Base-by-base conservation (phyloP, 2,329 filamentous ascomycete genomes). In the Calonectria montana region DNA sequence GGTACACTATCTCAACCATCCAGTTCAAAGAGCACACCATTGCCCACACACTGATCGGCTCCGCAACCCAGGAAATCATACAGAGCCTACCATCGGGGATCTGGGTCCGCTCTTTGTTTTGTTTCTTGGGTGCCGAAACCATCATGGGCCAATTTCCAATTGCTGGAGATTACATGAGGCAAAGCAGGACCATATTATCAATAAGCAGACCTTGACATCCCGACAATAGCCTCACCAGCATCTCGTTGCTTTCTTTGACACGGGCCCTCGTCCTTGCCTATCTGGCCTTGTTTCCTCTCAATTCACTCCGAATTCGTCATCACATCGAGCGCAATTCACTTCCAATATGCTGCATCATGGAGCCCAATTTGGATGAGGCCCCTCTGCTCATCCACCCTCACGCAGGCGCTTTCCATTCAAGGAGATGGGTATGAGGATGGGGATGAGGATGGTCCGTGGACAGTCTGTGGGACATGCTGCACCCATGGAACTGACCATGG, bases 401-500 rank as follows among this genome's bases (percentile, higher is more conserved):
- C 35, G 61, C 57, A 64, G 64, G 69, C 68, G 37, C 59, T 66
- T 71, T 57, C 66, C 67, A 66, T 45, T 74, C 65, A 66, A 65
- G 62, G 41, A 37, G 53, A 73, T 63, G 47, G 45, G 37, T 62
- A 31, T 31, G 29, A 31, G 29, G 9, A 31, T 35, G 31, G 41
- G 43, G 53, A 73, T 63, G 47, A 50, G 37, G 61, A 73, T 65
- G 64, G 70, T 67, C 70, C 59, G 59, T 59, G 71, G 61, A 64
- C 70, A 73, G 69, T 59, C 71, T 67, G 71, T 78, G 73, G 76
- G 76, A 78, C 75, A 69, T 73, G 75, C 75, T 77, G 67, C 66
- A 31, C 59, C 68, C 47, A 65, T 53, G 47, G 47, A 55, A 37
- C 43, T 39, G 31, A 47, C 61, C 21, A 59, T 67, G 55, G 64